These are phyloP conservation scores for Sporobolus alterniflorus DNA, from an alignment of 202 grass and related monocot genomes.

Conservation along the genomic window DNA sequence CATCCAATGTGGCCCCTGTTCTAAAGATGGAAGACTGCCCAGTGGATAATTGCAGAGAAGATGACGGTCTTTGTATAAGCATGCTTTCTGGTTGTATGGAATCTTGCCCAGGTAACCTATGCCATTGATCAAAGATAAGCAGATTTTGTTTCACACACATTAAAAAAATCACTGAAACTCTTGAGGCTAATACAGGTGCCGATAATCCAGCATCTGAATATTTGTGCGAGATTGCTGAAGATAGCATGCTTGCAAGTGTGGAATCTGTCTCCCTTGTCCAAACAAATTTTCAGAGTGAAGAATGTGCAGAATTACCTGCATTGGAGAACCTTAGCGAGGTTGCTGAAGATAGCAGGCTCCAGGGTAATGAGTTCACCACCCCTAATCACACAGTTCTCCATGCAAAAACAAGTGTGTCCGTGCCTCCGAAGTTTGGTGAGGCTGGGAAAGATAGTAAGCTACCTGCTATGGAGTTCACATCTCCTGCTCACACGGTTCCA, in stretches of 20 bases:
- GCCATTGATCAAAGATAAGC: not conserved
- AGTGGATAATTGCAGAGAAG: conserved; percentile 23
- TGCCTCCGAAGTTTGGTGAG: conserved; percentile 40
- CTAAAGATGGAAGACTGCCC: conserved; percentile 30
- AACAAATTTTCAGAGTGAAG: conserved; percentile 28
- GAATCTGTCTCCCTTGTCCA: conserved; percentile 27
- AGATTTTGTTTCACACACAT: conserved; percentile 19
- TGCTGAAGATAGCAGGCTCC: conserved; percentile 22
- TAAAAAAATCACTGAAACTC: conserved; percentile 18
- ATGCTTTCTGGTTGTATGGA: conserved; percentile 31
- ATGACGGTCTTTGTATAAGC: conserved; percentile 35
- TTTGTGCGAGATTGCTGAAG: conserved; percentile 32
- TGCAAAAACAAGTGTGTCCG: conserved; percentile 14
- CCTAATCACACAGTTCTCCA: conserved; percentile 27
- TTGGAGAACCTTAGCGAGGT: conserved; percentile 1
- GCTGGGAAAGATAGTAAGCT: conserved; percentile 14
- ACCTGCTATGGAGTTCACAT: conserved; percentile 51
- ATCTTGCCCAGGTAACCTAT: conserved; percentile 56
- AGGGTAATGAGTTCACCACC: conserved; percentile 20
- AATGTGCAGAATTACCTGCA: conserved; percentile 18
- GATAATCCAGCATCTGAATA: conserved; percentile 48
- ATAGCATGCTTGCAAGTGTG: conserved; percentile 21
- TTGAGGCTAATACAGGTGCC: conserved; percentile 36
- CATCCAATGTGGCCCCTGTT: conserved; percentile 32
- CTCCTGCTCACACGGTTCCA: conserved; percentile 68